Base-by-base conservation (phyloP, 306 rosid genomes). In the Carpinus fangiana region DNA sequence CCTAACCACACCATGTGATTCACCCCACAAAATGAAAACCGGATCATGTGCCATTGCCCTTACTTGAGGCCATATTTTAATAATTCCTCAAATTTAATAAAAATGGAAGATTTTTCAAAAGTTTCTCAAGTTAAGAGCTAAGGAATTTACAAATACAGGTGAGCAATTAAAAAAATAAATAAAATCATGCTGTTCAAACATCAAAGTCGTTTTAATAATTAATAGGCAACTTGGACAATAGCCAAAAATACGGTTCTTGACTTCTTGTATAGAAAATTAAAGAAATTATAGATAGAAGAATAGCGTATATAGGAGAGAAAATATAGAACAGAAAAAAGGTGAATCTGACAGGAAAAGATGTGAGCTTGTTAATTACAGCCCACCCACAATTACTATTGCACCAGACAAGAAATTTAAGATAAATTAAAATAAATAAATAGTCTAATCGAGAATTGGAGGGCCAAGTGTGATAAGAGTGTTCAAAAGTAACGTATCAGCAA, bases 401-500 rank as follows among this genome's bases (percentile, higher is more conserved):
- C 16, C 5, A 16, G 41, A 47, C 23, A 6, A 12, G 38, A 52
- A 52, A 51, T n/a, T 48, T 18, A 28, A 31, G 2, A 47, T 21
- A 70, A 8, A 70, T 21, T 23, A 10, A 8, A 46, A 47, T 14
- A 46, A 67, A 71, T 43, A 76, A 41, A 31, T 31, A 31, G 61
- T 59, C 43, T 59, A 7, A 74, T 31, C 34, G 59, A 43, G 12
- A 52, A 17, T 2, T 31, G 4, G 31, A 52, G 41, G 51, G n/a
- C 54, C 14, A 28, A 71, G n/a, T 31, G 34, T 31, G 34, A 31
- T 46, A n/a, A 74, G 82, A 48, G 60, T 31, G 34, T 31, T 31
- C 34, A 31, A 31, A 23, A 13, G 17, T 26, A 5, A 70, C 86
- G 78, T 79, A 73, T n/a, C 72, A 73, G 82, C 45, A 70, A 87